These are phyloP conservation scores for Rhynchospora breviuscula DNA, from an alignment of 176 grass and related monocot genomes.

Conservation along the genomic window DNA sequence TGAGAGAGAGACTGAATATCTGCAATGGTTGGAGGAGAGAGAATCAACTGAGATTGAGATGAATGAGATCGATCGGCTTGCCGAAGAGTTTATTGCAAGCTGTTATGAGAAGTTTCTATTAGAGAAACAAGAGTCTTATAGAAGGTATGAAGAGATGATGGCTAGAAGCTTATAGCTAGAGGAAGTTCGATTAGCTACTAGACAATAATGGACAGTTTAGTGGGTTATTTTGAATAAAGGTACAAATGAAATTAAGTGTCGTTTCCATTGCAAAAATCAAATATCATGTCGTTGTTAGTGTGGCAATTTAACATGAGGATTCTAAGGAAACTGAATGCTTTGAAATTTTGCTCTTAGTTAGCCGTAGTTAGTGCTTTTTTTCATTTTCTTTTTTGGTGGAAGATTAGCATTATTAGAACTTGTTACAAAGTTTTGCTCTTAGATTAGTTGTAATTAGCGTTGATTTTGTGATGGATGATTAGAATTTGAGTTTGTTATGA, in stretches of 20 bases:
- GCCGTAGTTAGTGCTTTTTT: background rate
- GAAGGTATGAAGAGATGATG: slow-evolving; percentile 79
- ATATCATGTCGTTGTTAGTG: background rate
- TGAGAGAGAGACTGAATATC: slow-evolving; percentile 34
- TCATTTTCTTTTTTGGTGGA: background rate
- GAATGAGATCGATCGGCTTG: slow-evolving; percentile 73
- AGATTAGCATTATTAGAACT: background rate
- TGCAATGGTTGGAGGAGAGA: slow-evolving; percentile 56
- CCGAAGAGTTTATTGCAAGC: slow-evolving; percentile 70
- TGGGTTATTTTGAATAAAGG: slow-evolving; percentile 1
- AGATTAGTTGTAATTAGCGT: background rate
- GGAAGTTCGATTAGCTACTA: background rate
- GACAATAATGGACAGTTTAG: background rate
- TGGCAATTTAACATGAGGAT: background rate
- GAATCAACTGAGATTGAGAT: background rate
- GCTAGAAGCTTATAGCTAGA: slow-evolving; percentile 37
- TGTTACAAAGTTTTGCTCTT: background rate
- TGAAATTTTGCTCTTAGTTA: background rate
- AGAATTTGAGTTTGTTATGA: background rate
- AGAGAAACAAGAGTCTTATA: slow-evolving; percentile 95
- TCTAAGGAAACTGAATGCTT: background rate
- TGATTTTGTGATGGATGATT: background rate
- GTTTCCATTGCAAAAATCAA: background rate
- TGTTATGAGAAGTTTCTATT: slow-evolving; percentile 64
- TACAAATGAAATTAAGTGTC: background rate